phyloP scores from a whole-genome alignment of 345 rosid species.

The Cochlearia excelsa region DNA sequence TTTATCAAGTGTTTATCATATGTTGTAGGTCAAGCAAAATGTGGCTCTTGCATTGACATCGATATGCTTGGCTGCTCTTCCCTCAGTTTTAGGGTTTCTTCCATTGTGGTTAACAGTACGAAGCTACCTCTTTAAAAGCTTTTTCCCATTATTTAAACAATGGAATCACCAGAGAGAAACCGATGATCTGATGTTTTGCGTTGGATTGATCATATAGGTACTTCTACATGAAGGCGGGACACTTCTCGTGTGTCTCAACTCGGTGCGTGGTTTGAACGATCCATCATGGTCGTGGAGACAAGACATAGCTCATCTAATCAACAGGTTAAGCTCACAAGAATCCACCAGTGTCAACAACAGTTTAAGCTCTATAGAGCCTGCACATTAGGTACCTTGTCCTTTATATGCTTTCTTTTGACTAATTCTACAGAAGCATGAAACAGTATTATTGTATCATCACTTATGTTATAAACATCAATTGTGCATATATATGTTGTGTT shows the following conservation, averaged over 20 bases:
- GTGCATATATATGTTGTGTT: conserved; percentile 13
- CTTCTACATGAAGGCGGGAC: conserved; percentile 94
- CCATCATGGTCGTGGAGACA: conserved; percentile 86
- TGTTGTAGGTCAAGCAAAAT: conserved; percentile 81
- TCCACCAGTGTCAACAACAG: conserved; percentile 15
- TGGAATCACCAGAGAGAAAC: neutral
- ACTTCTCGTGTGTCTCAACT: conserved; percentile 85
- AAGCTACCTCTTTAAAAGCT: neutral
- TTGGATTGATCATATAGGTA: conserved; percentile 55
- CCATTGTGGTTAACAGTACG: conserved; percentile 91
- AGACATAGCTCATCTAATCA: conserved; percentile 48
- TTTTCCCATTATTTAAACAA: neutral
- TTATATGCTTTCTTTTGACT: conserved; percentile 5
- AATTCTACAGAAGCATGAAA: conserved; percentile 5
- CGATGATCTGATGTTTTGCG: neutral
- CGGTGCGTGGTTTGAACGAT: conserved; percentile 70
- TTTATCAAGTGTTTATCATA: neutral
- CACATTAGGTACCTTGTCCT: conserved; percentile 31
- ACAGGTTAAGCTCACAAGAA: conserved; percentile 29
- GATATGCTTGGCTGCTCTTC: conserved; percentile 74
- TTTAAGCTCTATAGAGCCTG: conserved; percentile 24
- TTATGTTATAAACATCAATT: conserved; percentile 2
- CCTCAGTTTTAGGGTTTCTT: conserved; percentile 81
- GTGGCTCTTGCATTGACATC: conserved; percentile 78
- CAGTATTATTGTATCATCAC: conserved; percentile 6